Percentiles rank a stretch among this genome's conserved stretches.
Evolutionary conservation across 352 stramenopile genomes (phyloP).

Genomic region (Phytophthora meadii): DNA sequence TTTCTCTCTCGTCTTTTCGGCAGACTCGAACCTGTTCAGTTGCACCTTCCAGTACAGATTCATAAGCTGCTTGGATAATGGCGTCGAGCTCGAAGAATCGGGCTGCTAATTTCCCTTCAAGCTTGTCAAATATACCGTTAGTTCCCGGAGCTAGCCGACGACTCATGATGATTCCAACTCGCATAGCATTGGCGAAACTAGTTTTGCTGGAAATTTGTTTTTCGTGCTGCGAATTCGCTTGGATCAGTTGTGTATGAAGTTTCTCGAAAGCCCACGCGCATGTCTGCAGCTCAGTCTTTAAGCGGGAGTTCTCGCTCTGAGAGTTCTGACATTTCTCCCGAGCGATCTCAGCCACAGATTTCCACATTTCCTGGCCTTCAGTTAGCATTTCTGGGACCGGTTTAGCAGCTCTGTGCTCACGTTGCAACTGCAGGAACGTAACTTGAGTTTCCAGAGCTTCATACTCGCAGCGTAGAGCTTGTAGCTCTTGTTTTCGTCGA

Average conservation of each 20-base stretch:
- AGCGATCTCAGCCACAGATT: slow-evolving; percentile 18
- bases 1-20: slow-evolving; percentile 4
- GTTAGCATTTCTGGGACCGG: neutral
- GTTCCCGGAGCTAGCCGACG: neutral
- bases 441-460: slow-evolving; percentile 16
- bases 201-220: neutral
- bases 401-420: neutral
- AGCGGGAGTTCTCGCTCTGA: slow-evolving; percentile 11
- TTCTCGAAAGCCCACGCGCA: neutral
- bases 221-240: neutral
- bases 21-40: slow-evolving; percentile 15
- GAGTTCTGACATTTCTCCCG: slow-evolving; percentile 4
- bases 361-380: slow-evolving; percentile 19
- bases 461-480: slow-evolving; percentile 16
- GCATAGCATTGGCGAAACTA: slow-evolving; percentile 9
- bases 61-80: slow-evolving; percentile 6
- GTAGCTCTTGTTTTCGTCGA: slow-evolving; percentile 36
- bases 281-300: slow-evolving; percentile 16
- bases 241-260: slow-evolving; percentile 9
- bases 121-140: slow-evolving; percentile 6
- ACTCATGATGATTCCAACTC: slow-evolving; percentile 10
- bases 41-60: neutral
- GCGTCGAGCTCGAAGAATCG: slow-evolving; percentile 16
- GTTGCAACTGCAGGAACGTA: slow-evolving; percentile 11
- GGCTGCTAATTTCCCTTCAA: slow-evolving; percentile 14